Base-by-base conservation (phyloP, 176 grass and related monocot genomes). In the Bromus sterilis region DNA sequence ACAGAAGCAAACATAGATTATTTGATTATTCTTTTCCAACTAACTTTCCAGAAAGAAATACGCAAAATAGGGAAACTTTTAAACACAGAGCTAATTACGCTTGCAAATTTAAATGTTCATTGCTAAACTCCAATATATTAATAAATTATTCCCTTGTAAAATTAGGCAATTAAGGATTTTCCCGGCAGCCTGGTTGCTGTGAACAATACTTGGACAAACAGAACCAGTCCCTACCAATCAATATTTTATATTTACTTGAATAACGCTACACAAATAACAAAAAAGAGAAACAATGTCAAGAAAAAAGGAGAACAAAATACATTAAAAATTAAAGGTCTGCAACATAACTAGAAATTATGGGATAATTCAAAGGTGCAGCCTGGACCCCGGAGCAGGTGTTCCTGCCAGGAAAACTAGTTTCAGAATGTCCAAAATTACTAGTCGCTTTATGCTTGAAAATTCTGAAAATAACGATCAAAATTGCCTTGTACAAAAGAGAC, bases 51-150 rank as follows among this genome's bases (percentile, higher is more conserved):
- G 62, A 34, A 28, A 68, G 7, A 51, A 69, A 69, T 26, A 23
- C 67, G 30, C n/a, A 66, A 36, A 74, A 84, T 57, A 39, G 10
- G 53, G 44, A 15, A 73, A 36, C 5, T 29, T 53, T 68, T 51
- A 58, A 16, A 74, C 16, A 83, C 9, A 9, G 8, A 23, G n/a
- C 26, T 67, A 28, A 75, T 36, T 60, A 59, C 15, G 60, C 18
- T 39, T 32, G 23, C 20, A 18, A 44, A 83, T 46, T 32, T 35
- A 80, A 20, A 84, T 61, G 18, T 40, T 60, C 31, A 14, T 69
- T 16, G 49, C 10, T 76, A 35, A 75, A 84, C 14, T 57, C 10
- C 28, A 74, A 65, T 55, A 74, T 3, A 83, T 88, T 72, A 40
- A 74, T 64, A 36, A 62, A 71, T 70, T 30, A 59, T 55, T 15